Percentiles rank a stretch among this genome's conserved stretches.
These are phyloP conservation scores for Kodamaea neixiangensis DNA, from an alignment of 805 yeast genomes.

Conservation along the genomic window DNA sequence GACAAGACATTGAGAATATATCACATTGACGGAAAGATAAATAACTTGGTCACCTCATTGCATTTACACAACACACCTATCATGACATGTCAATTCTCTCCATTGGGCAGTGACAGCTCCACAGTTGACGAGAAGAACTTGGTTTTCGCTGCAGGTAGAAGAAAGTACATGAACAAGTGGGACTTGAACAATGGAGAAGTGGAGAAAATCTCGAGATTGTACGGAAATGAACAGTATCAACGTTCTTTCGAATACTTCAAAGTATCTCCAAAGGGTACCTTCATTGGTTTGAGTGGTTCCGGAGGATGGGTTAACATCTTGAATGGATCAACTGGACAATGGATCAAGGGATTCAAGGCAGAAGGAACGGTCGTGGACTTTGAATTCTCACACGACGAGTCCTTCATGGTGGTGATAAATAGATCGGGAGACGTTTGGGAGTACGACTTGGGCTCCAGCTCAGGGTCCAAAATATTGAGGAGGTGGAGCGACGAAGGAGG, in stretches of 20 bases:
- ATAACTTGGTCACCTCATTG: constrained; percentile 78
- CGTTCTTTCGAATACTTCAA: constrained; percentile 85
- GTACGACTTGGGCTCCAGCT: constrained; percentile 41
- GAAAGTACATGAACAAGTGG: constrained; percentile 92
- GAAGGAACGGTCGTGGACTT: constrained; percentile 87
- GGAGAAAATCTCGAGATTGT: constrained; percentile 84
- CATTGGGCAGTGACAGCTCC: constrained; percentile 22
- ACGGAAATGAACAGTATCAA: constrained; percentile 88
- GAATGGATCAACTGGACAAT: constrained; percentile 78
- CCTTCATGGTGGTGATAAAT: constrained; percentile 58
- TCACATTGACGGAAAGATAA: constrained; percentile 85
- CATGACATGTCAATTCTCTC: constrained; percentile 68
- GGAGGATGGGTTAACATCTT: constrained; percentile 90
- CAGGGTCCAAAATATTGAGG: constrained; percentile 42
- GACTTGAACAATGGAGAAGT: constrained; percentile 68
- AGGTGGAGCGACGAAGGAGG: constrained; percentile 90
- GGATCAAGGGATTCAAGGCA: constrained; percentile 82
- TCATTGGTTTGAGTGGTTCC: constrained; percentile 75
- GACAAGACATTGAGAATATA: constrained; percentile 85
- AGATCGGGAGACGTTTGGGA: constrained; percentile 89
- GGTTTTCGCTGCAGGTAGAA: constrained; percentile 86
- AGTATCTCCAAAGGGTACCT: constrained; percentile 70
- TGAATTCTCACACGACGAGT: constrained; percentile 56
- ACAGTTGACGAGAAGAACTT: constrained; percentile 33
- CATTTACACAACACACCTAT: constrained; percentile 80